Evolutionary conservation across 495 filamentous ascomycete species (phyloP), one percentile per base, ranked within the genome.

Genomic region (Astrothelium subdiscretum): DNA sequence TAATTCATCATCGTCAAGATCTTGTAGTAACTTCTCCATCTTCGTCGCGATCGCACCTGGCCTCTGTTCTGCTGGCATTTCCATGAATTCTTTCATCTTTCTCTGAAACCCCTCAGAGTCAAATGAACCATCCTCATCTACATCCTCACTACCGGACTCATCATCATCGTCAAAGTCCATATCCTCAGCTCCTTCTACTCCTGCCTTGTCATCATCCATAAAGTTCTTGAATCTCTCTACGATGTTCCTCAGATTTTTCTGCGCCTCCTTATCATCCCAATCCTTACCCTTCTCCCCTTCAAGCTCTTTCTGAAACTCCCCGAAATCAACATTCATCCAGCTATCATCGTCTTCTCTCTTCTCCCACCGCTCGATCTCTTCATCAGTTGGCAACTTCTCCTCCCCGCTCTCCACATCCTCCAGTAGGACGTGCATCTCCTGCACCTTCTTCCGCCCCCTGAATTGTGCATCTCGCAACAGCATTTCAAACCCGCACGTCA

Each of bases 31-130:
- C 58, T 65, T 63, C 59, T 66, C 60, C 26, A 68, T 31, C 35
- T 61, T 29, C 18, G 22, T n/a, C 22, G 43, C 48, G 2, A 54
- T 57, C 26, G 48, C 57, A 5, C 12, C 26, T 15, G 57, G 57
- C 31, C 20, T 13, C 4, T 67, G 54, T 51, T 73, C 71, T 12
- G 73, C 59, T 24, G 89, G 86, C 73, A 95, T 78, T 12, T 89
- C 89, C 89, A 94, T 94, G 89, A 96, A 96, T 70, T 95, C 91
- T 60, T 85, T 84, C 90, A 97, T 96, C 86, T 95, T 89, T 57
- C 69, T 78, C 20, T 86, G 77, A 68, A 96, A 96, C 63, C 91
- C 87, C 29, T 86, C 84, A 73, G 96, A 91, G 67, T 96, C 84
- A 65, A 95, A 91, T 35, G 83, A 85, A 1, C 87, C 82, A 59